Conservation (phyloP, 805 yeast species). For the Saturnispora serradocipensis region DNA sequence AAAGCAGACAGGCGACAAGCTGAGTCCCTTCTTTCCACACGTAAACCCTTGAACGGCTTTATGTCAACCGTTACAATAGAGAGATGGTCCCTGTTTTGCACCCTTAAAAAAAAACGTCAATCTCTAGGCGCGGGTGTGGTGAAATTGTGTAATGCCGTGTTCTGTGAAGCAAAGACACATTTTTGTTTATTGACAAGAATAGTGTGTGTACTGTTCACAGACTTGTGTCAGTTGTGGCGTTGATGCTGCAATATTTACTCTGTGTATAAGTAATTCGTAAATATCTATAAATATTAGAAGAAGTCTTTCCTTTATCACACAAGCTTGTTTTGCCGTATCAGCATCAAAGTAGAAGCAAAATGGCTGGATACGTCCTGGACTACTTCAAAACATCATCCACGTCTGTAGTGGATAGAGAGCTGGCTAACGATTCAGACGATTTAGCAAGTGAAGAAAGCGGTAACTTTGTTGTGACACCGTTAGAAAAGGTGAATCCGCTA, state of each 20-base stretch:
- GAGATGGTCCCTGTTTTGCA: neutral
- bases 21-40: neutral
- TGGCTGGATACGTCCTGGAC: neutral
- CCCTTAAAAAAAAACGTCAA: neutral
- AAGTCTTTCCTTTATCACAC: neutral
- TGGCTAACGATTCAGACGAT: neutral
- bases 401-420: neutral
- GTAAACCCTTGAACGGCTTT: neutral
- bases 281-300: no score
- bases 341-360: neutral
- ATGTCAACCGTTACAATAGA: neutral
- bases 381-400: neutral
- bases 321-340: neutral
- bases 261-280: neutral
- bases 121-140: neutral
- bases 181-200: neutral
- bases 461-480: conserved; percentile 14
- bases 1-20: no score
- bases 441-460: neutral
- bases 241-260: neutral
- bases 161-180: neutral
- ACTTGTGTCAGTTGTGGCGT: neutral
- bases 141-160: neutral
- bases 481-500: conserved; percentile 28
- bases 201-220: neutral